phyloP scores from a whole-genome alignment of 1,139 yeast genomes.

The Taiozyma sp. region DNA sequence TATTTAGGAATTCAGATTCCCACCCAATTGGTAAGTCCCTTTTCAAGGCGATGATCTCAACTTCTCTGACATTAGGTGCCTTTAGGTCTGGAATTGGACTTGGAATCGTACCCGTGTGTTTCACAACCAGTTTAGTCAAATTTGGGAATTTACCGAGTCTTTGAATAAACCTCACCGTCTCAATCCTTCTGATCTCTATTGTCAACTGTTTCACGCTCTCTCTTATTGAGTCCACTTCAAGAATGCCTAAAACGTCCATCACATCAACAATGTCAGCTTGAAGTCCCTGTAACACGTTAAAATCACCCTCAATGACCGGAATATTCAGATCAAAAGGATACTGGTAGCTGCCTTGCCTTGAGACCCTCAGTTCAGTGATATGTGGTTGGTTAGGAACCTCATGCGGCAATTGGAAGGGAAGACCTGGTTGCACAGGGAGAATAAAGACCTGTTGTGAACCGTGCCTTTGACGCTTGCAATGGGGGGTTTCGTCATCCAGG shows the following conservation, averaged over 20 bases:
- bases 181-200: neutral
- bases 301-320: neutral
- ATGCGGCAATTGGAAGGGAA: neutral
- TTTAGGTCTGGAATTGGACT: neutral
- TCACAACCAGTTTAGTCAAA: neutral
- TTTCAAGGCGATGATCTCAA: neutral
- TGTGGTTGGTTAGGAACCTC: neutral
- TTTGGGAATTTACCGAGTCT: neutral
- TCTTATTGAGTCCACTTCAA: neutral
- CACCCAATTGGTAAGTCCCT: neutral
- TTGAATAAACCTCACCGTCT: neutral
- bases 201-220: neutral
- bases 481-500: neutral
- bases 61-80: neutral
- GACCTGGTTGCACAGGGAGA: neutral
- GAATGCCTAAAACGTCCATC: neutral
- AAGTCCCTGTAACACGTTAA: neutral
- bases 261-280: neutral
- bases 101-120: neutral
- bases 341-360: neutral
- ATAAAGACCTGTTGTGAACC: neutral
- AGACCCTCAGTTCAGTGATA: neutral
- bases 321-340: neutral
- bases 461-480: neutral
- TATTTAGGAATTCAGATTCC: neutral